Evolutionary conservation across 345 rosid genomes (phyloP).

Genomic region (Alliaria petiolata): DNA sequence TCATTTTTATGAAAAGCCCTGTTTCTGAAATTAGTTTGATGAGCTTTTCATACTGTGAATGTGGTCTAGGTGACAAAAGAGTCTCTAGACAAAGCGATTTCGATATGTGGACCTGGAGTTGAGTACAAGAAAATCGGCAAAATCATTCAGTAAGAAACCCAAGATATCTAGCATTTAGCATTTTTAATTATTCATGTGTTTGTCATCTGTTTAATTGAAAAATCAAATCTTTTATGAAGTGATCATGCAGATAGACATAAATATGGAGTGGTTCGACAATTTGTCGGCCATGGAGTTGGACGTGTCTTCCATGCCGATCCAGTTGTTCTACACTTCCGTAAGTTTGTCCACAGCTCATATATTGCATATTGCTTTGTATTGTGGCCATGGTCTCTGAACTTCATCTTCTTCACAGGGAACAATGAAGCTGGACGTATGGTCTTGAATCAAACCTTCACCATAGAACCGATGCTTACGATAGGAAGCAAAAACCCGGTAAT

Average conservation of each 20-base stretch:
- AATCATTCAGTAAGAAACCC: constrained; percentile 69
- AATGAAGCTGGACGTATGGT: constrained; percentile 66
- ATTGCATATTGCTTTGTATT: neutral
- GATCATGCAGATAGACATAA: constrained; percentile 79
- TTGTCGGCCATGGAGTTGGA: constrained; percentile 96
- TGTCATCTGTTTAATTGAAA: neutral
- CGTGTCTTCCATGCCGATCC: constrained; percentile 89
- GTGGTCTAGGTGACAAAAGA: constrained; percentile 74
- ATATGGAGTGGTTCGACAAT: constrained; percentile 76
- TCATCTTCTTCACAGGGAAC: constrained; percentile 52
- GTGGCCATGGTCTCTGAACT: neutral
- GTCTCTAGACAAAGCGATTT: constrained; percentile 69
- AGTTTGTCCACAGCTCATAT: constrained; percentile 1
- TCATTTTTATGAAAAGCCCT: neutral
- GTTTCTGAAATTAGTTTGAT: neutral
- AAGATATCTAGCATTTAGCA: neutral
- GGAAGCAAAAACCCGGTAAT: constrained; percentile 74
- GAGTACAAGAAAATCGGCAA: constrained; percentile 80
- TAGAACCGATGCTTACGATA: constrained; percentile 90
- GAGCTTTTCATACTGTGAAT: constrained; percentile 5
- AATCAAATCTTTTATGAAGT: constrained; percentile 32
- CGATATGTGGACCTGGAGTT: constrained; percentile 82
- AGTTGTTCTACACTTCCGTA: constrained; percentile 73
- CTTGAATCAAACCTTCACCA: constrained; percentile 91
- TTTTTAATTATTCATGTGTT: neutral